A percentile compares a stretch with the other conserved stretches of the same genome.
Conservation (phyloP, 257 asterid genomes). For the Echites panduratus region DNA sequence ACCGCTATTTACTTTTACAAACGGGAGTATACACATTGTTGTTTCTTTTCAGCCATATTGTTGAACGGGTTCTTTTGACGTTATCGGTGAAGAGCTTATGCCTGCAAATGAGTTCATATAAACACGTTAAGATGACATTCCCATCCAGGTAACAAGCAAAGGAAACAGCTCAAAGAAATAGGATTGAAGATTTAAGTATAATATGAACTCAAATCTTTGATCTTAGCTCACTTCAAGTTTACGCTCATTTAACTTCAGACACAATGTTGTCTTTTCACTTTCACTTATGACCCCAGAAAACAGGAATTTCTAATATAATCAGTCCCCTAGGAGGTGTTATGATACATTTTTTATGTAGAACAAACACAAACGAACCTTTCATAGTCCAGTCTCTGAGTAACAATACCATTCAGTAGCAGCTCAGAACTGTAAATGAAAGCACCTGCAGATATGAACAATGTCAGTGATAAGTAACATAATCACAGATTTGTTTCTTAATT, state of each 20-base stretch:
- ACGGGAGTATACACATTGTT: slow-evolving; percentile 35
- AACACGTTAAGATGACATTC: neutral
- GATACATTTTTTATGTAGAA: neutral
- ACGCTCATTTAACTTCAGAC: neutral
- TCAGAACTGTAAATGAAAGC: slow-evolving; percentile 77
- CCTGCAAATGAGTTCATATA: slow-evolving; percentile 35
- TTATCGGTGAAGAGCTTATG: slow-evolving; percentile 57
- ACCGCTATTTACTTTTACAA: slow-evolving; percentile 27
- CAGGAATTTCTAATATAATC: neutral
- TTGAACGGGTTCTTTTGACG: slow-evolving; percentile 74
- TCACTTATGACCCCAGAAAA: neutral
- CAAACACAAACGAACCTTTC: slow-evolving; percentile 49
- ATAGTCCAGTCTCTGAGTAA: slow-evolving; percentile 83
- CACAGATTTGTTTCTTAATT: neutral
- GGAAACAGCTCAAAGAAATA: neutral
- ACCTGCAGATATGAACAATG: slow-evolving; percentile 45
- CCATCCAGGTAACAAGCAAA: neutral
- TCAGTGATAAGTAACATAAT: no score
- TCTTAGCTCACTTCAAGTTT: neutral
- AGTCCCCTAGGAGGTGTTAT: neutral
- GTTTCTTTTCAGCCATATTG: slow-evolving; percentile 61
- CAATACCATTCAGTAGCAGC: slow-evolving; percentile 88
- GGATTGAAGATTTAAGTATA: neutral
- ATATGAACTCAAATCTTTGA: neutral
- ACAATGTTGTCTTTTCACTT: neutral